A percentile compares a stretch with the other conserved stretches of the same genome.
These are phyloP conservation scores for Blumeriella jaapii DNA, from an alignment of 2,329 filamentous ascomycete species.

Conservation along the genomic window DNA sequence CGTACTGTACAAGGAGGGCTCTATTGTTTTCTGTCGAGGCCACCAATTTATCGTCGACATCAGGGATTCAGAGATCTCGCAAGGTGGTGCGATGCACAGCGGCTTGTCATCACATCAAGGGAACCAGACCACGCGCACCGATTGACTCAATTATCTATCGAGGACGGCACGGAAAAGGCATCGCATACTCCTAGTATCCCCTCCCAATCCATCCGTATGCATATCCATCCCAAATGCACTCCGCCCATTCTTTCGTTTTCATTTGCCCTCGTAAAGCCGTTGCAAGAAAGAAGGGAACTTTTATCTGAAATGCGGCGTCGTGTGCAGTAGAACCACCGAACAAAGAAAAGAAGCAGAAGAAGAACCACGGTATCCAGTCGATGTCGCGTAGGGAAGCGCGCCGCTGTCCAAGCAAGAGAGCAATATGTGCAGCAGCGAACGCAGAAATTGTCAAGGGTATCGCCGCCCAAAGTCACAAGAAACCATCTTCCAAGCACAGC, in stretches of 20 bases:
- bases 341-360: constrained; percentile 7
- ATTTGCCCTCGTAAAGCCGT: constrained; percentile 19
- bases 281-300: constrained; percentile 12
- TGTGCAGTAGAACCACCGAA: too few species aligned
- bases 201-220: constrained; percentile 3
- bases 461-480: constrained; percentile 4
- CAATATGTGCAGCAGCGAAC: constrained; percentile 3
- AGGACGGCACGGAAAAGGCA: too few species aligned
- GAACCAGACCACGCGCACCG: too few species aligned
- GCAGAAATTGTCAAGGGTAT: constrained; percentile 1
- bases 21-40: too few species aligned
- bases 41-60: too few species aligned
- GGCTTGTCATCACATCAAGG: too few species aligned
- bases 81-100: too few species aligned
- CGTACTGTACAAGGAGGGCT: too few species aligned
- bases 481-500: constrained; percentile 3
- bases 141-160: too few species aligned
- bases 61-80: too few species aligned
- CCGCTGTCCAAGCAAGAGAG: neutral
- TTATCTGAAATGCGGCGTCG: too few species aligned
- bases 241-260: constrained; percentile 10
- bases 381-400: constrained; percentile 2
- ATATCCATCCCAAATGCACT: neutral
- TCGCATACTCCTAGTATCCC: too few species aligned
- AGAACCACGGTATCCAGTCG: constrained; percentile 10